Percentiles rank a stretch among this genome's conserved stretches.
phyloP scores from a whole-genome alignment of 2,329 filamentous ascomycete species.

The Sporothrix dimorphospora region DNA sequence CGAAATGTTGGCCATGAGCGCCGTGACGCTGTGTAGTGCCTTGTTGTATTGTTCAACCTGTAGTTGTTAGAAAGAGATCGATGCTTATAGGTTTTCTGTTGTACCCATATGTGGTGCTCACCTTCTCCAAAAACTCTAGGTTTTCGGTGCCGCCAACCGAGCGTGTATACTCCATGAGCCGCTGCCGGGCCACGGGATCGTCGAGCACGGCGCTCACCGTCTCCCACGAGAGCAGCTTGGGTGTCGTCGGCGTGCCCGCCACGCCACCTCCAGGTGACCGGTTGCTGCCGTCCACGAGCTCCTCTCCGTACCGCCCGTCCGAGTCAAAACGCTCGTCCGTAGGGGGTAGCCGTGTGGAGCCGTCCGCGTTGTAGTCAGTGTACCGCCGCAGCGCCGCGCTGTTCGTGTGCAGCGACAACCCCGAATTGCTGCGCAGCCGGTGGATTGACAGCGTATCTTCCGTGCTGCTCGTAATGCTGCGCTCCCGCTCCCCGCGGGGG shows the following conservation, averaged over 20 bases:
- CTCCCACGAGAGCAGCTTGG: conserved; percentile 54
- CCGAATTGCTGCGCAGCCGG: conserved; percentile 51
- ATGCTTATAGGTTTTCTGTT: too few relatives aligned
- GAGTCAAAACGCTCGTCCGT: conserved; percentile 32
- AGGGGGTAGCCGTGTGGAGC: conserved; percentile 40
- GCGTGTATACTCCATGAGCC: conserved; percentile 55
- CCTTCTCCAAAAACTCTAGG: conserved; percentile 54
- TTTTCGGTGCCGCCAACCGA: conserved; percentile 51
- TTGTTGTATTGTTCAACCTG: conserved; percentile 52
- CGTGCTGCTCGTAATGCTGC: background rate
- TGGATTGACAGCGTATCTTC: conserved; percentile 28
- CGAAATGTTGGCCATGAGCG: conserved; percentile 44
- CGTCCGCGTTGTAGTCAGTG: conserved; percentile 50
- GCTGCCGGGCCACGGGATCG: conserved; percentile 51
- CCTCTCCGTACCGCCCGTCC: conserved; percentile 26
- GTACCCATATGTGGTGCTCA: conserved; percentile 39
- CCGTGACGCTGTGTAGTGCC: conserved; percentile 46
- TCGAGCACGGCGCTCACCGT: conserved; percentile 55
- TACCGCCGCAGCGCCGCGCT: conserved; percentile 50
- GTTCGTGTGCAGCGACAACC: conserved; percentile 51
- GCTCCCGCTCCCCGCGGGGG: background rate
- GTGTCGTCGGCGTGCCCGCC: conserved; percentile 37
- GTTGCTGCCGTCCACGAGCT: background rate
- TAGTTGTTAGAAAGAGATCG: too few relatives aligned
- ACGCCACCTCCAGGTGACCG: background rate